These are phyloP conservation scores for Candida khao-thaluensis DNA, from an alignment of 805 yeast species.

Conservation along the genomic window DNA sequence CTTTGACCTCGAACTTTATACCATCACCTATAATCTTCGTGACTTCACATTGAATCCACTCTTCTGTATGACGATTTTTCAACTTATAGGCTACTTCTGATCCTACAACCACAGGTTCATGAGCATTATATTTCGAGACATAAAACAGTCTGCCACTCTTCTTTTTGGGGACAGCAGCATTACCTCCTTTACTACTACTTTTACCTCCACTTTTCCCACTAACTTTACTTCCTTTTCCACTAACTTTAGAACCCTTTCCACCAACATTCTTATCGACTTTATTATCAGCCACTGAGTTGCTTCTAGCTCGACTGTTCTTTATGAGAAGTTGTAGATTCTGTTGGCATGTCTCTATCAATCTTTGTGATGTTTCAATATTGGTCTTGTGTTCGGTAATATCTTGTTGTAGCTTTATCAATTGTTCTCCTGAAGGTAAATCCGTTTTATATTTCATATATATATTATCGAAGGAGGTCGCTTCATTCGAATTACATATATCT, in stretches of 20 bases:
- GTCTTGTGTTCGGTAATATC: constrained; percentile 52
- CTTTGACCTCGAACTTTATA: constrained; percentile 79
- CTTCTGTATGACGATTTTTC: constrained; percentile 69
- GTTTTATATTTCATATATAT: constrained; percentile 18
- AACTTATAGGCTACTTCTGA: constrained; percentile 88
- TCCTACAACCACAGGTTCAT: constrained; percentile 58
- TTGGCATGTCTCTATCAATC: constrained; percentile 38
- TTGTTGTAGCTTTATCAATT: constrained; percentile 40
- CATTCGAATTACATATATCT: constrained; percentile 65
- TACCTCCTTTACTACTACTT: background rate
- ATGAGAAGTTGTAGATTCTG: constrained; percentile 50
- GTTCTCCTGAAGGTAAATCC: constrained; percentile 33
- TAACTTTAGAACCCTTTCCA: background rate
- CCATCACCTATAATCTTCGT: constrained; percentile 75
- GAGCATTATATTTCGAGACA: constrained; percentile 58
- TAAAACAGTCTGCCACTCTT: constrained; percentile 46
- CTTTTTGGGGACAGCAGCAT: constrained; percentile 10
- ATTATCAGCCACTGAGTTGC: constrained; percentile 1
- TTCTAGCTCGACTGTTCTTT: constrained; percentile 8
- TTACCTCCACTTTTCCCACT: constrained; percentile 15
- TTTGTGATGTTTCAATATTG: constrained; percentile 51
- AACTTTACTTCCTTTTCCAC: constrained; percentile 4
- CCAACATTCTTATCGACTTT: constrained; percentile 1
- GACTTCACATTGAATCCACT: constrained; percentile 96
- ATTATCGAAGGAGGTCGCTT: constrained; percentile 49